phyloP scores from a whole-genome alignment of 2,329 filamentous ascomycete genomes.

The Aspergillus puulaauensis region DNA sequence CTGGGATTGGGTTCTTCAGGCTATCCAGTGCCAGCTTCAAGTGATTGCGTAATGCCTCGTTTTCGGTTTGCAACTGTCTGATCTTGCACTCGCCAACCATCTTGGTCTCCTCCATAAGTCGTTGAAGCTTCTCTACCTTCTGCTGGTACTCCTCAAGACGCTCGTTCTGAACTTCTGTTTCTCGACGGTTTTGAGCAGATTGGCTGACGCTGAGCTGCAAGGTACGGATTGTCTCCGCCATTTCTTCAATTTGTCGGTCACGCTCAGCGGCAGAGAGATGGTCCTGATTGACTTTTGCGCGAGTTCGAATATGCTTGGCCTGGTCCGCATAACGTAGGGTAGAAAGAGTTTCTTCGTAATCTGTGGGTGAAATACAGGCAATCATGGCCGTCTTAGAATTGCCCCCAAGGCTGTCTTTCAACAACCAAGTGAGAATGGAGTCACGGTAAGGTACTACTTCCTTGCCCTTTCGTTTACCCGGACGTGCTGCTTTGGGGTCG shows the following conservation, averaged over 20 bases:
- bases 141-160: slow-evolving; percentile 92
- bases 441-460: slow-evolving; percentile 91
- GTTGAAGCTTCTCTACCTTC: slow-evolving; percentile 84
- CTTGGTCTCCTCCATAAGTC: slow-evolving; percentile 90
- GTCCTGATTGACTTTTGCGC: slow-evolving; percentile 93
- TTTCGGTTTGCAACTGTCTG: slow-evolving; percentile 81
- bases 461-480: slow-evolving; percentile 59
- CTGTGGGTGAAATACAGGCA: slow-evolving; percentile 89
- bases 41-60: slow-evolving; percentile 84
- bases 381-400: slow-evolving; percentile 99
- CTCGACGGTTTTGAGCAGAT: slow-evolving; percentile 67
- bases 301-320: slow-evolving; percentile 93
- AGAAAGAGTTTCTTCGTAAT: slow-evolving; percentile 96
- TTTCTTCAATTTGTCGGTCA: slow-evolving; percentile 88
- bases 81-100: slow-evolving; percentile 94
- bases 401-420: slow-evolving; percentile 93
- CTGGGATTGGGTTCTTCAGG: slow-evolving; percentile 85
- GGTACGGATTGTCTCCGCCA: slow-evolving; percentile 89
- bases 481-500: slow-evolving; percentile 63
- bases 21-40: slow-evolving; percentile 81
- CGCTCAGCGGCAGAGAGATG: slow-evolving; percentile 88
- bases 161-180: slow-evolving; percentile 75
- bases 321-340: slow-evolving; percentile 97
- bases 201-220: slow-evolving; percentile 73
- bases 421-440: slow-evolving; percentile 77